Conservation (phyloP, 148 eudicot genomes). For the Silene latifolia region DNA sequence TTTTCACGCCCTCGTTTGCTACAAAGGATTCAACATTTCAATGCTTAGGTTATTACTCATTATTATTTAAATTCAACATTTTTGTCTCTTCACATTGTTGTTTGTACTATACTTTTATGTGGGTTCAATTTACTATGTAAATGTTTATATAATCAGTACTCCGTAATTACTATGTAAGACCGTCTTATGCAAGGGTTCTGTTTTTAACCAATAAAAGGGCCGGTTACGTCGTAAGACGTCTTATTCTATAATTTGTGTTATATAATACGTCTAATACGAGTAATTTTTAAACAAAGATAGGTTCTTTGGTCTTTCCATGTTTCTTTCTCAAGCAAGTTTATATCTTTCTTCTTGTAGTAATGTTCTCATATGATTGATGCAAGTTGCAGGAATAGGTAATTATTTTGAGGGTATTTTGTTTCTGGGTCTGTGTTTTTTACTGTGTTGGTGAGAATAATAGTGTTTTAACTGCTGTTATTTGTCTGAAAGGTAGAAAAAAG, state of each 20-base stretch:
- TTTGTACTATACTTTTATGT: constrained; percentile 23
- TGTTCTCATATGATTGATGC: constrained; percentile 23
- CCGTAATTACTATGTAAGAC: no score
- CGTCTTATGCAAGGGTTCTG: no score
- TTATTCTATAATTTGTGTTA: no score
- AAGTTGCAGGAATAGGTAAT: not conserved
- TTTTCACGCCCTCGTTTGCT: constrained; percentile 36
- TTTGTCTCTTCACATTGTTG: constrained; percentile 33
- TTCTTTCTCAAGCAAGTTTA: constrained; percentile 14
- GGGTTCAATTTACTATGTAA: constrained; percentile 28
- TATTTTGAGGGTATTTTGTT: constrained; percentile 4
- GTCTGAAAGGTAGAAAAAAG: constrained; percentile 17
- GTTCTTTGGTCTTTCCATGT: constrained; percentile 12
- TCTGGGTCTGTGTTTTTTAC: not conserved
- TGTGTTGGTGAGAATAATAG: constrained; percentile 8
- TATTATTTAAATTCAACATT: constrained; percentile 16
- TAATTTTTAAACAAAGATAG: not conserved
- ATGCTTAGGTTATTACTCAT: constrained; percentile 34
- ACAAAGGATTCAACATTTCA: constrained; percentile 37
- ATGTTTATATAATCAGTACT: not conserved
- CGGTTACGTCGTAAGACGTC: no score
- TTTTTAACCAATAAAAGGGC: no score
- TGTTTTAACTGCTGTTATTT: constrained; percentile 12
- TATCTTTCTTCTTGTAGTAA: constrained; percentile 22
- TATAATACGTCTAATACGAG: no score